phyloP scores from a whole-genome alignment of 176 grass and related monocot species.

The Phyllostachys edulis region DNA sequence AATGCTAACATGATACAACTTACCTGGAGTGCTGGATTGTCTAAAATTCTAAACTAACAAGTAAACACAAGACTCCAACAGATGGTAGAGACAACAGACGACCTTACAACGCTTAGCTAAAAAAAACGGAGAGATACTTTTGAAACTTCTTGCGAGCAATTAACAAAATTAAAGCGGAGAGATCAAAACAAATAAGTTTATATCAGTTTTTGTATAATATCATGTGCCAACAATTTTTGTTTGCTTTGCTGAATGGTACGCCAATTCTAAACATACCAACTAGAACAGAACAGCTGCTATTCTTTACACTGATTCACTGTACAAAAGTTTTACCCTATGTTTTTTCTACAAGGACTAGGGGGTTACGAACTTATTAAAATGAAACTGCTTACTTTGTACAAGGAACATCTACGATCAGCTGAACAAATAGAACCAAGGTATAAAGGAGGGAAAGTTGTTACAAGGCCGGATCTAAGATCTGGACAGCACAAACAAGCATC shows the following conservation, averaged over 20 bases:
- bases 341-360: conserved; percentile 31
- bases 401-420: conserved; percentile 26
- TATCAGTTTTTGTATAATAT: not conserved
- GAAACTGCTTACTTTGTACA: conserved; percentile 31
- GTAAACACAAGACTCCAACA: not conserved
- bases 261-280: conserved; percentile 2
- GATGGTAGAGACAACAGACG: too few relatives aligned
- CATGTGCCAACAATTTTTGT: not conserved
- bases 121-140: too few relatives aligned
- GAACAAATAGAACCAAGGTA: conserved; percentile 40
- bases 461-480: conserved; percentile 15
- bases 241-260: not conserved
- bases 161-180: not conserved
- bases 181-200: not conserved
- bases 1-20: not conserved
- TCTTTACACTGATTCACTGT: conserved; percentile 28
- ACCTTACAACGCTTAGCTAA: not conserved
- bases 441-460: not conserved
- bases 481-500: conserved; percentile 9
- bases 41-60: not conserved
- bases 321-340: conserved; percentile 35
- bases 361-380: conserved; percentile 10
- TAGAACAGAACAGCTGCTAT: not conserved
- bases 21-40: not conserved
- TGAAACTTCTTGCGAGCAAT: too few relatives aligned